Evolutionary conservation across 371 early-diverging fungal genomes (phyloP).

Genomic region (Nematocida sp.): DNA sequence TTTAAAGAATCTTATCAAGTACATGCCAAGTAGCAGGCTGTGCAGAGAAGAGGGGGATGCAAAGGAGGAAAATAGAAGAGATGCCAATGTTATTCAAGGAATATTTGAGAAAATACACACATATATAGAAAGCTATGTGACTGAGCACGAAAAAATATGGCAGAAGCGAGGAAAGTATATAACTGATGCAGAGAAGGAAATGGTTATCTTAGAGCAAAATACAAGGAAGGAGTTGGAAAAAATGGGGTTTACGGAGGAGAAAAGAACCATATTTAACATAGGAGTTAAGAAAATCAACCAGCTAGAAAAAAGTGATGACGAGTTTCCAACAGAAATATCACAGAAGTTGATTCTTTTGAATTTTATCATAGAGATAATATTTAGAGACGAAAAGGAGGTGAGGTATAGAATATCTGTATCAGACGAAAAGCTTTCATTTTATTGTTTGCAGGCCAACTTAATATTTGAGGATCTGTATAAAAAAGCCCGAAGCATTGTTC

Average conservation of each 20-base stretch:
- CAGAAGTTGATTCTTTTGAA: too few relatives aligned
- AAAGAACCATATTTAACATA: not conserved
- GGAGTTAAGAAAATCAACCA: not conserved
- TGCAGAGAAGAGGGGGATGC: not conserved
- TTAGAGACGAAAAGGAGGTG: not conserved
- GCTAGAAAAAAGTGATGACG: not conserved
- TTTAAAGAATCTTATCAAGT: constrained; percentile 49
- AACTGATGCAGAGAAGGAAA: constrained; percentile 5
- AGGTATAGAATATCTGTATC: constrained; percentile 21
- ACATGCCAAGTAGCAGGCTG: constrained; percentile 47
- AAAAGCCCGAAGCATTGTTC: constrained; percentile 69
- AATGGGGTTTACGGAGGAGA: constrained; percentile 52
- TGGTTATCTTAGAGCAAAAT: constrained; percentile 16
- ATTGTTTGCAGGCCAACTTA: constrained; percentile 67
- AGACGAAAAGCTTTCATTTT: constrained; percentile 11
- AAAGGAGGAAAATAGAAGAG: not conserved
- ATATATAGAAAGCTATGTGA: constrained; percentile 14
- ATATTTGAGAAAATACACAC: not conserved
- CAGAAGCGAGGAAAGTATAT: not conserved
- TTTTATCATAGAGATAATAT: not conserved
- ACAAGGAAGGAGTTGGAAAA: constrained; percentile 52
- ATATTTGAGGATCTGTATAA: constrained; percentile 63
- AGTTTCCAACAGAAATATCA: constrained; percentile 2
- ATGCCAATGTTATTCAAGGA: not conserved
- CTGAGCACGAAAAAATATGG: constrained; percentile 16